Evolutionary conservation across 805 yeast species (phyloP).

Genomic region (Metahyphopichia silvanorum): DNA sequence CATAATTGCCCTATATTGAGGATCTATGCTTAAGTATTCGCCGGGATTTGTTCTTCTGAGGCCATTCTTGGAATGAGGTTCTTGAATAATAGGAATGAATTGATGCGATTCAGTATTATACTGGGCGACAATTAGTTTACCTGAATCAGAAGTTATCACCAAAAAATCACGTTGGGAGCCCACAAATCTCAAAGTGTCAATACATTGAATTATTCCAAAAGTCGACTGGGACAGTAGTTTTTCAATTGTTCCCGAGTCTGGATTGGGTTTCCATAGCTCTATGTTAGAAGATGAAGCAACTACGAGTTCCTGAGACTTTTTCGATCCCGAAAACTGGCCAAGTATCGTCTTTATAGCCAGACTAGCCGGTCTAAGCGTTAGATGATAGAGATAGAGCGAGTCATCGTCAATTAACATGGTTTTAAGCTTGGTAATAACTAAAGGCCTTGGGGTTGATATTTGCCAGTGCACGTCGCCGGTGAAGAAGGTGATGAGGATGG

Average conservation of each 20-base stretch:
- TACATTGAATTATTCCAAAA: conserved; percentile 56
- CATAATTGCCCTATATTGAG: conserved; percentile 66
- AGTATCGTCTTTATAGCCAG: conserved; percentile 53
- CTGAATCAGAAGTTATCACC: conserved; percentile 78
- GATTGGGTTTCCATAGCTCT: conserved; percentile 51
- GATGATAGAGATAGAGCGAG: conserved; percentile 57
- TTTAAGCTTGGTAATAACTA: not conserved
- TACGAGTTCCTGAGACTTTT: conserved; percentile 60
- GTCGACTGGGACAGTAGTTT: conserved; percentile 41
- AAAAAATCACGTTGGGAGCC: conserved; percentile 56
- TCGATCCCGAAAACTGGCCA: conserved; percentile 60
- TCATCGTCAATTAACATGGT: conserved; percentile 14
- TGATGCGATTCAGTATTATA: conserved; percentile 32
- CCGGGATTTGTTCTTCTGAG: conserved; percentile 76
- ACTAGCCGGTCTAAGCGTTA: conserved; percentile 64
- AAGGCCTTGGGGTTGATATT: not conserved
- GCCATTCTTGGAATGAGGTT: conserved; percentile 73
- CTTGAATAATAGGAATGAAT: conserved; percentile 52
- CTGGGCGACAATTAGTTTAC: conserved; percentile 57
- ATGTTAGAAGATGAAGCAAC: conserved; percentile 54
- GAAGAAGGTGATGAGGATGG: too few species aligned
- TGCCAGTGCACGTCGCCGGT: too few species aligned
- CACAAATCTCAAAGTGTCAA: conserved; percentile 49
- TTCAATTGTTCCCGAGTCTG: conserved; percentile 53
- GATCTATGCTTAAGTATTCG: conserved; percentile 65